Evolutionary conservation across 768 basidiomycete genomes (phyloP).

Genomic region (Lactifluus pinguis): DNA sequence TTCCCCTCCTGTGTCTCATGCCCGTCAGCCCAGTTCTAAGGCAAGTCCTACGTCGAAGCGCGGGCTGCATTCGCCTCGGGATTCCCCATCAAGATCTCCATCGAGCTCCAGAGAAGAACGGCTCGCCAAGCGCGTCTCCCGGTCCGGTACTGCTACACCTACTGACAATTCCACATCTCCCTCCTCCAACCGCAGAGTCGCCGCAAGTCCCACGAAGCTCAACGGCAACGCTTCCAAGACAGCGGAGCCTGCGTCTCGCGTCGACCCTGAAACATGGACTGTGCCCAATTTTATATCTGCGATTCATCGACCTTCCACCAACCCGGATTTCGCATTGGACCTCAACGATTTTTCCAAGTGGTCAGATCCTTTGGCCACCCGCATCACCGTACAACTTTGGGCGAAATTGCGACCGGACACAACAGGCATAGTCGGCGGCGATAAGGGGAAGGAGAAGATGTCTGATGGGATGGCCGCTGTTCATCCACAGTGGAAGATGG

Average conservation of each 20-base stretch:
- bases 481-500: conserved; percentile 46
- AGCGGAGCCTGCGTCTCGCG: conserved; percentile 1
- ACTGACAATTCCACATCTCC: neutral
- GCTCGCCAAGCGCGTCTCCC: neutral
- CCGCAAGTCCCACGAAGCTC: neutral
- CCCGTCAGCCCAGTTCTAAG: conserved; percentile 1
- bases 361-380: conserved; percentile 44
- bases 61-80: neutral
- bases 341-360: conserved; percentile 45
- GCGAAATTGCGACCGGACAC: conserved; percentile 28
- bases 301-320: conserved; percentile 75
- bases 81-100: neutral
- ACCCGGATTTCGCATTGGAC: conserved; percentile 66
- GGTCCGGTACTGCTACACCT: neutral
- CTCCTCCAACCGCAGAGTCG: neutral
- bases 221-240: conserved; percentile 4
- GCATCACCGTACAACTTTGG: conserved; percentile 52
- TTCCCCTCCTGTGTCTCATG: neutral
- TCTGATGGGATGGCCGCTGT: conserved; percentile 9
- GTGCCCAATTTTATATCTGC: conserved; percentile 68
- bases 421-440: neutral
- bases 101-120: conserved; percentile 3
- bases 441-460: conserved; percentile 14
- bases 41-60: conserved; percentile 6
- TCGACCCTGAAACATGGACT: conserved; percentile 15